These are phyloP conservation scores for Moricandia moricandioides DNA, from an alignment of 345 rosid genomes.

Conservation along the genomic window DNA sequence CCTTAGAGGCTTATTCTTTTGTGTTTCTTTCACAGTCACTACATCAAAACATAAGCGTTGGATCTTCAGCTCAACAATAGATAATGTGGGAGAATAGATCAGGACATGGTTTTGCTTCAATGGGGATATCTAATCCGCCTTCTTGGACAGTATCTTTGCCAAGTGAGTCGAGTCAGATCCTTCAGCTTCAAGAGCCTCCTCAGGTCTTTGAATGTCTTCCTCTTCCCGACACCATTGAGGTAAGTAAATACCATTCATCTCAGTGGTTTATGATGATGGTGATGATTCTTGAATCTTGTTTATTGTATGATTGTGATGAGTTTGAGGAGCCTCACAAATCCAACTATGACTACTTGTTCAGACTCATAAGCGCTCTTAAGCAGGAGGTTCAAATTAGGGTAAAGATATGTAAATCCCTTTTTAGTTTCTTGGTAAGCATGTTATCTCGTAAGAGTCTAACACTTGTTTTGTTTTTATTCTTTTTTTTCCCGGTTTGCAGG, in stretches of 20 bases:
- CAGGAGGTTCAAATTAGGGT: constrained; percentile 42
- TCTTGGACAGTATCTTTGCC: constrained; percentile 33
- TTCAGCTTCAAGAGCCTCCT: constrained; percentile 33
- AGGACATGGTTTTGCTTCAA: constrained; percentile 20
- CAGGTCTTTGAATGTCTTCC: constrained; percentile 42
- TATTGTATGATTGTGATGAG: constrained; percentile 9
- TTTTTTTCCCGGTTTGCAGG: constrained; percentile 12
- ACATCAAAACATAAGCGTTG: constrained; percentile 20
- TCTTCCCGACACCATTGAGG: constrained; percentile 36
- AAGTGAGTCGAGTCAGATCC: constrained; percentile 26
- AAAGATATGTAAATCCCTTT: background rate
- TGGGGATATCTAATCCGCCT: constrained; percentile 40
- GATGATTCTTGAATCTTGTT: background rate
- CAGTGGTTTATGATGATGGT: background rate
- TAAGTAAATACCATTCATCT: background rate
- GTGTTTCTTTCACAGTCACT: constrained; percentile 22
- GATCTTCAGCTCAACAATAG: constrained; percentile 22
- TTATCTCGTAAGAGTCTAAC: constrained; percentile 12
- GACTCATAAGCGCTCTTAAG: constrained; percentile 36
- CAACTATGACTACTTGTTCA: constrained; percentile 38
- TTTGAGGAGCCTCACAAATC: constrained; percentile 41
- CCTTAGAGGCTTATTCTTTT: constrained; percentile 1
- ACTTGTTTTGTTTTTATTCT: background rate
- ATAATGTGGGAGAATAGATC: constrained; percentile 21
- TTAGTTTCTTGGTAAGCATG: background rate